Conservation (phyloP, 108 stramenopile genomes). For the Fragilaria crotonensis region DNA sequence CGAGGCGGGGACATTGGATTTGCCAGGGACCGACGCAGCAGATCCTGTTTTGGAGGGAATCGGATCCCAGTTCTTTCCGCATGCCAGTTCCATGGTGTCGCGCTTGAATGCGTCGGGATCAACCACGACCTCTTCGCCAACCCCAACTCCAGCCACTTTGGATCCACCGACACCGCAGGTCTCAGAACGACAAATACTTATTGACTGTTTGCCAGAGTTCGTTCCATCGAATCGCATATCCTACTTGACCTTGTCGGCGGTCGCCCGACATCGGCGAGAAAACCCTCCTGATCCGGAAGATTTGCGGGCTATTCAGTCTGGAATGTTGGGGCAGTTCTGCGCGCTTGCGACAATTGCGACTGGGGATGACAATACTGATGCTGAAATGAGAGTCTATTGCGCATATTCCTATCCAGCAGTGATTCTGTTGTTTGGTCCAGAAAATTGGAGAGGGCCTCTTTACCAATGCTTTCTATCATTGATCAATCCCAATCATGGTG, state of each 20-base stretch:
- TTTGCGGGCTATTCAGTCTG: constrained; percentile 40
- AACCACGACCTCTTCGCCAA: constrained; percentile 36
- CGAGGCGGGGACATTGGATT: constrained; percentile 33
- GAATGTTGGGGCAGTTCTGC: constrained; percentile 75
- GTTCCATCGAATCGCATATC: constrained; percentile 32
- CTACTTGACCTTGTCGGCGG: constrained; percentile 31
- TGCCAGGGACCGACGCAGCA: constrained; percentile 21
- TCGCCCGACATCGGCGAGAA: constrained; percentile 34
- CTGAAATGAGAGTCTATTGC: constrained; percentile 93
- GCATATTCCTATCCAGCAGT: constrained; percentile 98
- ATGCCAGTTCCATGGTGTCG: constrained; percentile 80
- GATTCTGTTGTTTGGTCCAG: constrained; percentile 72
- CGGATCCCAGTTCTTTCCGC: constrained; percentile 83
- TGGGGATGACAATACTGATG: constrained; percentile 77
- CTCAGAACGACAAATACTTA: constrained; percentile 14
- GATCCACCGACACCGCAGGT: constrained; percentile 20
- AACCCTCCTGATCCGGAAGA: constrained; percentile 54
- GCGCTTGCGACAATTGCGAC: constrained; percentile 69
- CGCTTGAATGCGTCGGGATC: constrained; percentile 48
- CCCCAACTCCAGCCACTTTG: constrained; percentile 30
- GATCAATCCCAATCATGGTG: constrained; percentile 48
- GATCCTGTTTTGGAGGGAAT: constrained; percentile 47
- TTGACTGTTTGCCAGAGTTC: constrained; percentile 31
- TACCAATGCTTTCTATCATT: constrained; percentile 74
- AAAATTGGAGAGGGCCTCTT: constrained; percentile 74